Conservation (phyloP, 2,329 filamentous ascomycete species). For the Fusarium ambrosium region DNA sequence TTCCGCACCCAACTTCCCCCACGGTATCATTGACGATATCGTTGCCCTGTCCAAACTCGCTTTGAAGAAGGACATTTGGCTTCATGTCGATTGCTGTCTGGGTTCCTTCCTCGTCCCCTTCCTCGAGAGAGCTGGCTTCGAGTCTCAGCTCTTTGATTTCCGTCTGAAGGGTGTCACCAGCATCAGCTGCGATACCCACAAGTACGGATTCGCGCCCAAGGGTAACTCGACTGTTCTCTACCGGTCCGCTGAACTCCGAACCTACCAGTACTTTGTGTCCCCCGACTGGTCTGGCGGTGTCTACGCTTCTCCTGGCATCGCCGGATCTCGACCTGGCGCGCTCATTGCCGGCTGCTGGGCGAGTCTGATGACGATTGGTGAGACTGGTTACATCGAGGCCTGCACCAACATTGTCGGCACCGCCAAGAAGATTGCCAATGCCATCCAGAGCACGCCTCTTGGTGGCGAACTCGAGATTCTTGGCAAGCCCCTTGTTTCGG, state of each 20-base stretch:
- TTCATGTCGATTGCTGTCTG: constrained; percentile 98
- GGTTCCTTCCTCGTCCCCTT: constrained; percentile 95
- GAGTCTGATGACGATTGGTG: constrained; percentile 88
- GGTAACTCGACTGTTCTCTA: constrained; percentile 96
- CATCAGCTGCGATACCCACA: constrained; percentile 98
- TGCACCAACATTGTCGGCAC: constrained; percentile 91
- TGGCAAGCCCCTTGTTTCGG: constrained; percentile 88
- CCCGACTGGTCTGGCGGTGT: constrained; percentile 97
- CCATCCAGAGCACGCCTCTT: constrained; percentile 80
- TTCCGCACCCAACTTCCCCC: constrained; percentile 96
- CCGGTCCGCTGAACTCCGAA: constrained; percentile 81
- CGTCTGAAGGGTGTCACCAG: constrained; percentile 92
- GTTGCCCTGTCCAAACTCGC: constrained; percentile 86
- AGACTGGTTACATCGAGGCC: constrained; percentile 87
- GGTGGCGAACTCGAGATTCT: constrained; percentile 82
- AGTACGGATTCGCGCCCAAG: constrained; percentile 98
- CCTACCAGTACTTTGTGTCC: constrained; percentile 96
- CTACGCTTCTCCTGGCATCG: constrained; percentile 92
- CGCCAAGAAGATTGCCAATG: constrained; percentile 83
- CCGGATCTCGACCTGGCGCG: constrained; percentile 91
- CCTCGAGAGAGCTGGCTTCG: constrained; percentile 93
- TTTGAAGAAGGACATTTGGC: constrained; percentile 80
- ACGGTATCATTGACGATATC: constrained; percentile 98
- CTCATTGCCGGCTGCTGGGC: constrained; percentile 98
- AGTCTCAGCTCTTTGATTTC: constrained; percentile 92